These are phyloP conservation scores for Annulohypoxylon stygium DNA, from an alignment of 495 filamentous ascomycete genomes.

Conservation along the genomic window DNA sequence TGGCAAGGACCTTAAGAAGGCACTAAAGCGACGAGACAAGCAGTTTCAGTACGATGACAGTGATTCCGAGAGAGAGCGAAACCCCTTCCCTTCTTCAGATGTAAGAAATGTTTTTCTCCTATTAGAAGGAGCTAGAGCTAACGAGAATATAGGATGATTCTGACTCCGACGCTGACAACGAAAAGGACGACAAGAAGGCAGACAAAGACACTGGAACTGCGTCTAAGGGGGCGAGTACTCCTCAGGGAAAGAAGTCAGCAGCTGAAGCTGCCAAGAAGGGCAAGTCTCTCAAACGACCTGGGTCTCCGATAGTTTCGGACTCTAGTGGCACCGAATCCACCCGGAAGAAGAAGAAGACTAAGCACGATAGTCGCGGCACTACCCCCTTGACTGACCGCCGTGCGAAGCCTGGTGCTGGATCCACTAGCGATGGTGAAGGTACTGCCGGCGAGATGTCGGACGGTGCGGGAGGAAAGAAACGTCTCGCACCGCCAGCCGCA, in stretches of 20 bases:
- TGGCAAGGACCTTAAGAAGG: slow-evolving; percentile 82
- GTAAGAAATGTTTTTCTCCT: slow-evolving; percentile 49
- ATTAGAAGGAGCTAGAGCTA: slow-evolving; percentile 28
- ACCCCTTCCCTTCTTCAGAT: slow-evolving; percentile 76
- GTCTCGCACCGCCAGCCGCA: slow-evolving; percentile 71
- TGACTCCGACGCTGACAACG: slow-evolving; percentile 54
- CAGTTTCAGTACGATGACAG: slow-evolving; percentile 87
- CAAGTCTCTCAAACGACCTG: slow-evolving; percentile 82
- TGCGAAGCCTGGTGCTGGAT: slow-evolving; percentile 71
- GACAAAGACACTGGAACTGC: slow-evolving; percentile 76
- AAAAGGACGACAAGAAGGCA: slow-evolving; percentile 67
- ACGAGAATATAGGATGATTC: slow-evolving; percentile 48
- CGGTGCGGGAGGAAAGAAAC: slow-evolving; percentile 70
- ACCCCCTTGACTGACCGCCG: slow-evolving; percentile 61
- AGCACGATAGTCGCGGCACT: slow-evolving; percentile 57
- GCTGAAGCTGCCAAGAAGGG: slow-evolving; percentile 70
- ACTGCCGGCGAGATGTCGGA: slow-evolving; percentile 84
- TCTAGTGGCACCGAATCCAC: slow-evolving; percentile 90
- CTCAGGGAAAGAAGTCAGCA: slow-evolving; percentile 71
- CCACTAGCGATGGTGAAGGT: slow-evolving; percentile 83
- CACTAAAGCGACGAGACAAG: slow-evolving; percentile 84
- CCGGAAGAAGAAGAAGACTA: slow-evolving; percentile 89
- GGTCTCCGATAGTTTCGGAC: slow-evolving; percentile 87
- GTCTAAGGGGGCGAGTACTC: slow-evolving; percentile 80
- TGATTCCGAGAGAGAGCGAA: slow-evolving; percentile 76